Base-by-base conservation (phyloP, 2,329 filamentous ascomycete genomes). In the Stemphylium lycopersici region DNA sequence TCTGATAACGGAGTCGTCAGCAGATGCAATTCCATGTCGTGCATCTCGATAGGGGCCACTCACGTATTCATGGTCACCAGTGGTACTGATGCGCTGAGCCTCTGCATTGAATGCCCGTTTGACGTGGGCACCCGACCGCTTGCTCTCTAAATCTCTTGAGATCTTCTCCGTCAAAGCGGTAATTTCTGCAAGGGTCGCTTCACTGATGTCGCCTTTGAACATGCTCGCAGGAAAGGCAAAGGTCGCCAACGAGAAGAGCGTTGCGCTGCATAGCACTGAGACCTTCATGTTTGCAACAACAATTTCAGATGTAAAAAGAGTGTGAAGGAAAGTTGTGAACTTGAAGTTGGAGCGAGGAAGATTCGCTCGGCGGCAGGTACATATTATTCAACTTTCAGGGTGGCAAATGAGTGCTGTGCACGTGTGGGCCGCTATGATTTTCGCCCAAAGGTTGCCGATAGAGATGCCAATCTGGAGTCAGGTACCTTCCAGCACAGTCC, bases 191-290 rank as follows among this genome's bases (percentile, higher is more conserved):
- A 61, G 49, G 11, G 52, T 48, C 11, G 47, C 43, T 31, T 38
- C 40, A 43, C 55, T 52, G 29, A 59, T 59, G 31, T 61, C 58
- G 16, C 36, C 37, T 29, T 59, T 45, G 48, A 61, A 46, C 37
- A 61, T 44, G 46, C 40, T 58, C 29, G 55, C 46, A 40, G 59
- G 59, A 20, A 61, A 61, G 39, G 56, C 56, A 15, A 53, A 56
- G 15, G 52, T 43, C 20, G 52, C 42, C 49, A 55, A 47, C 24
- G 58, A 40, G 32, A 61, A 56, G 11, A 61, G 46, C 20, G 48
- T 40, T 42, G 56, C 49, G 40, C 52, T 56, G 34, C 48, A 56
- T 42, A 61, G 40, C 13, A 61, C 20, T 24, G 48, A 56, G 8
- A 43, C 18, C 39, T 48, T 61, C 58, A 58, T 61, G 37, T 16